phyloP scores from a whole-genome alignment of 2,329 filamentous ascomycete species.

The Triangularia setosa region DNA sequence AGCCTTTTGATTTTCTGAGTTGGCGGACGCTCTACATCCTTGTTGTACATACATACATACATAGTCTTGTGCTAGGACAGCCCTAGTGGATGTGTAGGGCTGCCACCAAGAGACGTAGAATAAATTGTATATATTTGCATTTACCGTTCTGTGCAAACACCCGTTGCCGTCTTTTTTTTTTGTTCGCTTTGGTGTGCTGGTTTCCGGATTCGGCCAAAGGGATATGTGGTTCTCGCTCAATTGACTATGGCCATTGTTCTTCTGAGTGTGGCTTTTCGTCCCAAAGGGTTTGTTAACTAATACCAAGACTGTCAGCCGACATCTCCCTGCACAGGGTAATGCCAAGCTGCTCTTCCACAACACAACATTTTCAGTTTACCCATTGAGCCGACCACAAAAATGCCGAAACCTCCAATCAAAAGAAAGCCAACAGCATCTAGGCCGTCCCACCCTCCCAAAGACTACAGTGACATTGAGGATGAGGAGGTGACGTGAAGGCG shows the following conservation, averaged over 20 bases:
- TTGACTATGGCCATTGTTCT: background rate
- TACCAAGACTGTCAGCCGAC: background rate
- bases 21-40: background rate
- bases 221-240: background rate
- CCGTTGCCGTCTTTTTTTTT: background rate
- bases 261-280: background rate
- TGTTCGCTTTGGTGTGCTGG: background rate
- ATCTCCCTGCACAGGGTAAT: too few species aligned
- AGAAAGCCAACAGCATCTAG: too few species aligned
- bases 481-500: too few species aligned
- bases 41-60: background rate
- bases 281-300: background rate
- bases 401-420: too few species aligned
- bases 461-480: too few species aligned
- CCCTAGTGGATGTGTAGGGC: background rate
- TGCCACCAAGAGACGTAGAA: background rate
- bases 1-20: background rate
- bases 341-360: too few species aligned
- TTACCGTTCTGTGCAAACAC: background rate
- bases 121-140: background rate
- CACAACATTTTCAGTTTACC: too few species aligned
- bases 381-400: too few species aligned
- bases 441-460: too few species aligned
- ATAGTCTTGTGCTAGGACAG: background rate
- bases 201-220: background rate